phyloP scores from a whole-genome alignment of 2,329 filamentous ascomycete species.

The Aspergillus glaucus region DNA sequence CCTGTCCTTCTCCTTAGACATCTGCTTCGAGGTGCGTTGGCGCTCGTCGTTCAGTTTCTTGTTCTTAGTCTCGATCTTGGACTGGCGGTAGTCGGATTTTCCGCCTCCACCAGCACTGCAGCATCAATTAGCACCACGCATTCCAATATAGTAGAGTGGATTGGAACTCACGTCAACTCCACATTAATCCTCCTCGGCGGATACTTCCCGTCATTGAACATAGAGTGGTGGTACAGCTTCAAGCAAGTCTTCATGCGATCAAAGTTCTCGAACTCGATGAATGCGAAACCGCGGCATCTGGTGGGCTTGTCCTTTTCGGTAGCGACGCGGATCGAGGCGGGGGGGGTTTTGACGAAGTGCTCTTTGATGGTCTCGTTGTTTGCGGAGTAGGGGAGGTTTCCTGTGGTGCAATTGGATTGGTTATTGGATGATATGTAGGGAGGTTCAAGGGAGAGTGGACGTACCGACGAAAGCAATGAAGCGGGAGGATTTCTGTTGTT shows the following conservation, averaged over 20 bases:
- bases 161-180: slow-evolving; percentile 65
- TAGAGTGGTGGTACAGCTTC: slow-evolving; percentile 81
- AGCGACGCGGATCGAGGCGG: slow-evolving; percentile 64
- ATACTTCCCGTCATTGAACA: slow-evolving; percentile 56
- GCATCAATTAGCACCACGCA: background rate
- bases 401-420: slow-evolving; percentile 31
- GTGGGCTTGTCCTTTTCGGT: slow-evolving; percentile 58
- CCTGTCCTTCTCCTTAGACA: slow-evolving; percentile 40
- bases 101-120: slow-evolving; percentile 72
- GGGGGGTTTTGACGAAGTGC: slow-evolving; percentile 73
- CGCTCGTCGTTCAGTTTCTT: slow-evolving; percentile 69
- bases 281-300: slow-evolving; percentile 70
- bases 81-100: slow-evolving; percentile 63
- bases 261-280: slow-evolving; percentile 81
- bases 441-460: slow-evolving; percentile 11
- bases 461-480: slow-evolving; percentile 74
- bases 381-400: slow-evolving; percentile 83
- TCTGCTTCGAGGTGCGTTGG: slow-evolving; percentile 46
- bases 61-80: slow-evolving; percentile 82
- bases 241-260: slow-evolving; percentile 90
- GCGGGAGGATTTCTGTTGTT: slow-evolving; percentile 41
- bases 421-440: background rate
- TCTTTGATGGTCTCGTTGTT: slow-evolving; percentile 61
- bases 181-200: slow-evolving; percentile 76
- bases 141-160: background rate